Evolutionary conservation across 441 rosid species (phyloP).

Genomic region (Gossypium trilobum): DNA sequence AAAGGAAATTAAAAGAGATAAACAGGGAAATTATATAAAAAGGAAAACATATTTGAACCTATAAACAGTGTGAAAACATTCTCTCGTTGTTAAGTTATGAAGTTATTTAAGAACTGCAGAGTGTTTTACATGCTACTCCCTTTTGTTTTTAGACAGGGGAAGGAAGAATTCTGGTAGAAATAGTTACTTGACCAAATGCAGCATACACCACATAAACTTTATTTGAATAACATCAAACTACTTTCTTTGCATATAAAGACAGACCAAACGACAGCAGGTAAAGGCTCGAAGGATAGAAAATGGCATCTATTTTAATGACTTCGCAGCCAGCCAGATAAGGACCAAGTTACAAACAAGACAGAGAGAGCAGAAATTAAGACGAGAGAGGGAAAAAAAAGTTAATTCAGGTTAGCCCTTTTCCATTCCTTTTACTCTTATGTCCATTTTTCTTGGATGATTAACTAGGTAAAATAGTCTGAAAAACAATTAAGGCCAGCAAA

Average conservation of each 20-base stretch:
- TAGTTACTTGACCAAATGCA: not conserved
- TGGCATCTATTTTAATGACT: not conserved
- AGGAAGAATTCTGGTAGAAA: not conserved
- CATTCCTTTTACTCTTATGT: not conserved
- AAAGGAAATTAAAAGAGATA: conserved; percentile 9
- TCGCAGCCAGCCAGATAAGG: not conserved
- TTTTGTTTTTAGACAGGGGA: not conserved
- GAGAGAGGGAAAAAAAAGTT: not conserved
- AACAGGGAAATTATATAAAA: not conserved
- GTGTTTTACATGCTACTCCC: not conserved
- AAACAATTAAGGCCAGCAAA: not conserved
- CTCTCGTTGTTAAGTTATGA: not conserved
- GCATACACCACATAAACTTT: not conserved
- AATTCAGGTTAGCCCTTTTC: not conserved
- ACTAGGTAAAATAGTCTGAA: not conserved
- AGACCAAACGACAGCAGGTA: not conserved
- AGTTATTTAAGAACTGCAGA: not conserved
- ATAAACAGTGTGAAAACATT: not conserved
- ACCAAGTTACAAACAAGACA: not conserved
- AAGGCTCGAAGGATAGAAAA: not conserved
- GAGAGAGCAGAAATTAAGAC: not conserved
- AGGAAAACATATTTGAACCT: not conserved
- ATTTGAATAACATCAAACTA: not conserved
- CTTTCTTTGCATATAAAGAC: not conserved
- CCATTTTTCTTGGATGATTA: not conserved